A percentile compares a stretch with the other conserved stretches of the same genome.
Conservation (phyloP, 495 filamentous ascomycete genomes). For the Penicillium tannophilum region DNA sequence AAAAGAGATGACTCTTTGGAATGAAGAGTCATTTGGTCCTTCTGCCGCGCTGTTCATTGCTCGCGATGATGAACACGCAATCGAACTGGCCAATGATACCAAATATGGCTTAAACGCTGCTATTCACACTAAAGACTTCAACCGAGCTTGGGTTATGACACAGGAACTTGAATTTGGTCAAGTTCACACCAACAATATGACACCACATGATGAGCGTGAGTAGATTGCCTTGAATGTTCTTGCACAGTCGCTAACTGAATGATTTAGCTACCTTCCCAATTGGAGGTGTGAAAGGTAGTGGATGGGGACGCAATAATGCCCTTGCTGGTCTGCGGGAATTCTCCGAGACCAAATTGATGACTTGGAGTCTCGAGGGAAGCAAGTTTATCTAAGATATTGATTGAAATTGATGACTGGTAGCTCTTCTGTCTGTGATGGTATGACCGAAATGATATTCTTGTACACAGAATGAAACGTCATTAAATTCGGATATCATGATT, state of each 20-base stretch:
- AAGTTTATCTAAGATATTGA: not conserved
- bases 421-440: too few relatives aligned
- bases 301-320: constrained; percentile 59
- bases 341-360: not conserved
- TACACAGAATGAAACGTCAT: too few relatives aligned
- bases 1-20: constrained; percentile 26
- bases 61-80: constrained; percentile 73
- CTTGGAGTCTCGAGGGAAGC: not conserved
- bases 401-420: too few relatives aligned
- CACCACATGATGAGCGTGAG: constrained; percentile 68
- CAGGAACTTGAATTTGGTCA: constrained; percentile 30
- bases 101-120: constrained; percentile 90
- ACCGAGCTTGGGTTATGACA: constrained; percentile 66
- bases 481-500: too few relatives aligned
- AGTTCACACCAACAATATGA: constrained; percentile 81
- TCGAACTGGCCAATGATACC: constrained; percentile 86
- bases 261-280: constrained; percentile 58
- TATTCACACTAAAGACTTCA: constrained; percentile 90
- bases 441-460: too few relatives aligned
- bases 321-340: not conserved
- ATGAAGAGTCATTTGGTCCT: constrained; percentile 91
- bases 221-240: too few relatives aligned
- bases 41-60: constrained; percentile 91
- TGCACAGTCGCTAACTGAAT: not conserved
- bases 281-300: constrained; percentile 73